phyloP scores from a whole-genome alignment of 1,284 basidiomycete genomes.

The Leccinum proximum region DNA sequence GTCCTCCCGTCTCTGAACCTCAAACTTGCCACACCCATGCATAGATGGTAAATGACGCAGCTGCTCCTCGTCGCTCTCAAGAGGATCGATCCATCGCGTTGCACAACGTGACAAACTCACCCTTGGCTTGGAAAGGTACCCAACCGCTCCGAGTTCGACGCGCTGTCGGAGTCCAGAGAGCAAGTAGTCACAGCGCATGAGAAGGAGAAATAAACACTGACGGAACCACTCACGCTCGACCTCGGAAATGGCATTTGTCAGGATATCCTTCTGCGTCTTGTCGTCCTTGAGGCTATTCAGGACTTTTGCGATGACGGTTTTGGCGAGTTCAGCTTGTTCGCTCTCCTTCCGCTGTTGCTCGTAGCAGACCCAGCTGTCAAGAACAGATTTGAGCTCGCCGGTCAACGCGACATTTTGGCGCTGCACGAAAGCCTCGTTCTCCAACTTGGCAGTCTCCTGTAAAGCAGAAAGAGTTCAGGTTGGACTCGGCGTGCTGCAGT shows the following conservation, averaged over 20 bases:
- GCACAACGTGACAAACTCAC: no score
- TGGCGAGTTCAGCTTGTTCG: conserved; percentile 91
- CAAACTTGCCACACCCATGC: no score
- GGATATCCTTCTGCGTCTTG: conserved; percentile 92
- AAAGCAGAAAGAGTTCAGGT: conserved; percentile 1
- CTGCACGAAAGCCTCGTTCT: conserved; percentile 90
- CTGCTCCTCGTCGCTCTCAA: no score
- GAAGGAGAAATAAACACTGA: not conserved
- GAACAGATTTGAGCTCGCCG: conserved; percentile 89
- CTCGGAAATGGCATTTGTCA: conserved; percentile 83
- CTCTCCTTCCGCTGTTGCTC: conserved; percentile 97
- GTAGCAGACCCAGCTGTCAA: conserved; percentile 98
- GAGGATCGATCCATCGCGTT: no score
- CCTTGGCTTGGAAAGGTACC: no score
- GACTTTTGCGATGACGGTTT: conserved; percentile 86
- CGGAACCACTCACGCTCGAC: conserved; percentile 79
- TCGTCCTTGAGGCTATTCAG: conserved; percentile 83
- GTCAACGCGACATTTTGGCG: conserved; percentile 88
- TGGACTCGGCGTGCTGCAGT: not conserved
- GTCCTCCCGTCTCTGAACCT: no score
- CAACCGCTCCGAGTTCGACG: no score
- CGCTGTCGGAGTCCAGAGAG: no score
- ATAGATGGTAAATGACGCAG: no score
- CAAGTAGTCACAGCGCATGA: conserved; percentile 27
- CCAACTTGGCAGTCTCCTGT: conserved; percentile 90